These are phyloP conservation scores for Saccharomycodes ludwigii DNA, from an alignment of 805 yeast species.

Conservation along the genomic window DNA sequence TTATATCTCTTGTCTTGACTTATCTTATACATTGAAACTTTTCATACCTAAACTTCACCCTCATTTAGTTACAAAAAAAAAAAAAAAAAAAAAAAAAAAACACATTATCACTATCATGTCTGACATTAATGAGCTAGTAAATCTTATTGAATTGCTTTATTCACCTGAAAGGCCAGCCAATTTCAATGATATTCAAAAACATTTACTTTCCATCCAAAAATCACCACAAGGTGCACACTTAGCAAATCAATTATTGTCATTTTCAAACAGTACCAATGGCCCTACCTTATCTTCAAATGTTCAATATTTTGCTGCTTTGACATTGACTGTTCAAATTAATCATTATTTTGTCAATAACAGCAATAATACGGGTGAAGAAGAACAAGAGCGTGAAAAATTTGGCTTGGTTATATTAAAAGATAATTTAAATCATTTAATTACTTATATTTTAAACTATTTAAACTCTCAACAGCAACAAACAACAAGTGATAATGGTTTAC, in stretches of 20 bases:
- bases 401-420: too few species aligned
- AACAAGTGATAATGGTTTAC: background rate
- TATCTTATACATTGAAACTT: too few species aligned
- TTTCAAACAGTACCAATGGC: too few species aligned
- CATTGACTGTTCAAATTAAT: conserved; percentile 22
- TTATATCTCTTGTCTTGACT: too few species aligned
- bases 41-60: too few species aligned
- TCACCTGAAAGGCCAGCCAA: conserved; percentile 17
- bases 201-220: conserved; percentile 19
- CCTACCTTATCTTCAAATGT: conserved; percentile 15
- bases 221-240: conserved; percentile 18
- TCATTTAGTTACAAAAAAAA: too few species aligned
- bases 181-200: conserved; percentile 20
- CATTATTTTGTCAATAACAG: conserved; percentile 1
- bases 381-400: too few species aligned
- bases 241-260: conserved; percentile 17
- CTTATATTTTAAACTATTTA: background rate
- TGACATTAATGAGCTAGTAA: too few species aligned
- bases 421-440: too few species aligned
- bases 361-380: too few species aligned
- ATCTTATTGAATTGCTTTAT: conserved; percentile 20
- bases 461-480: background rate
- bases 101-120: too few species aligned
- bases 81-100: too few species aligned
- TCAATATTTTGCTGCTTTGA: conserved; percentile 24